A percentile compares a stretch with the other conserved stretches of the same genome.
Conservation (phyloP, 179 eudicot genomes). For the Gypsophila paniculata region DNA sequence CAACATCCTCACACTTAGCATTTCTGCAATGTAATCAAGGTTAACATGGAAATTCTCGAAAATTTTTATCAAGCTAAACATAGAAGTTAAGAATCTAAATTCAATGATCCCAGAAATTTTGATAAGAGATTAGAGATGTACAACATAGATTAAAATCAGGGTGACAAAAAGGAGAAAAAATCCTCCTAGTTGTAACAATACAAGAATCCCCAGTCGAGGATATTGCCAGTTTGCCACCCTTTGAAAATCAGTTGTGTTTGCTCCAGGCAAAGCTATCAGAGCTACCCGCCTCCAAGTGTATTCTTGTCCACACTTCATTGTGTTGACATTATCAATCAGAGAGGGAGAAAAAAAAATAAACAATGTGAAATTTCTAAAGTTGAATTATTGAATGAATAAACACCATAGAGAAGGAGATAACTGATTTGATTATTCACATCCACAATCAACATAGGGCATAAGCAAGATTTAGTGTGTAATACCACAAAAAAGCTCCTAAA, state of each 20-base stretch:
- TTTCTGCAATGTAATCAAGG: slow-evolving; percentile 8
- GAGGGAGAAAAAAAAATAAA: neutral
- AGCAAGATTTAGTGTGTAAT: neutral
- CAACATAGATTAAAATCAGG: neutral
- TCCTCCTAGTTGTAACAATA: neutral
- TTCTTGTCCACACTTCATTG: neutral
- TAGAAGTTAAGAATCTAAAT: no score
- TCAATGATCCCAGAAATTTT: neutral
- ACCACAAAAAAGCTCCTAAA: neutral
- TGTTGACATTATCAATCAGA: neutral
- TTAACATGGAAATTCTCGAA: neutral
- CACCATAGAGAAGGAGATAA: neutral
- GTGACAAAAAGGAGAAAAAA: neutral
- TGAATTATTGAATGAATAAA: neutral
- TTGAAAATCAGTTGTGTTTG: neutral
- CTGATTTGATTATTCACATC: neutral
- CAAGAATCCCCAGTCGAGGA: no score
- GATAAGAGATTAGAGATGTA: no score
- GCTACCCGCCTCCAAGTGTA: neutral
- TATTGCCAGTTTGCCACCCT: neutral
- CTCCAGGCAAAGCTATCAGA: neutral
- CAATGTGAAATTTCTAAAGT: neutral
- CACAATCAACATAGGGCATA: neutral
- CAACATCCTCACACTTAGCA: neutral
- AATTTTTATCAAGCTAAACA: neutral